A percentile compares a stretch with the other conserved stretches of the same genome.
phyloP scores from a whole-genome alignment of 441 rosid genomes.

The Cnidoscolus chayamansa region DNA sequence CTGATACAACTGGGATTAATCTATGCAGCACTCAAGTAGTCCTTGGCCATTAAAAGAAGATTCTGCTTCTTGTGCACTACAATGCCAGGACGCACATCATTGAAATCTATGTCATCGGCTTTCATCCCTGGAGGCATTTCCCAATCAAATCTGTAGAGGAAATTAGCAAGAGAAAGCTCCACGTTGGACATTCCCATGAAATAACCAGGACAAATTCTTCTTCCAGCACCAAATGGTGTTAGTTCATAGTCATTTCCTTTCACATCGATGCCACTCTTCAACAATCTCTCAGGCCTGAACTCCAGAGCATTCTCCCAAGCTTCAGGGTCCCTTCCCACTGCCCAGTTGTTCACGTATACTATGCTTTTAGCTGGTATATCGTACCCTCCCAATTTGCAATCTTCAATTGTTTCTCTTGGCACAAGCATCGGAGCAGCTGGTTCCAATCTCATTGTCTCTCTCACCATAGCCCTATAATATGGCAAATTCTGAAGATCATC shows the following conservation, averaged over 20 bases:
- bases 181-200: slow-evolving; percentile 19
- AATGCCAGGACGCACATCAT: slow-evolving; percentile 18
- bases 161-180: slow-evolving; percentile 32
- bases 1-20: too few relatives aligned
- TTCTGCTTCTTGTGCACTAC: slow-evolving; percentile 21
- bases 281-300: slow-evolving; percentile 40
- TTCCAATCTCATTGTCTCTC: slow-evolving; percentile 44
- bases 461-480: slow-evolving; percentile 33
- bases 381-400: slow-evolving; percentile 29
- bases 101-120: slow-evolving; percentile 18
- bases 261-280: slow-evolving; percentile 22
- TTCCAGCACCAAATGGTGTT: slow-evolving; percentile 33
- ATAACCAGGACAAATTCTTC: slow-evolving; percentile 31
- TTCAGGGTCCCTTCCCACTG: slow-evolving; percentile 34
- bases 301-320: slow-evolving; percentile 34
- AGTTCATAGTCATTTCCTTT: slow-evolving; percentile 28
- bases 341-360: slow-evolving; percentile 42
- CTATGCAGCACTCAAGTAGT: neutral
- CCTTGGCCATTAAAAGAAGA: slow-evolving; percentile 26
- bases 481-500: slow-evolving; percentile 27
- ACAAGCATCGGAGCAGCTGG: slow-evolving; percentile 36
- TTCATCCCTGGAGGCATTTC: slow-evolving; percentile 25
- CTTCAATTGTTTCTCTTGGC: slow-evolving; percentile 32
- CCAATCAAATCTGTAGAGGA: slow-evolving; percentile 31
- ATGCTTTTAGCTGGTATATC: slow-evolving; percentile 33